Evolutionary conservation across 2,329 filamentous ascomycete species (phyloP).

Genomic region (Trichoderma sp.): DNA sequence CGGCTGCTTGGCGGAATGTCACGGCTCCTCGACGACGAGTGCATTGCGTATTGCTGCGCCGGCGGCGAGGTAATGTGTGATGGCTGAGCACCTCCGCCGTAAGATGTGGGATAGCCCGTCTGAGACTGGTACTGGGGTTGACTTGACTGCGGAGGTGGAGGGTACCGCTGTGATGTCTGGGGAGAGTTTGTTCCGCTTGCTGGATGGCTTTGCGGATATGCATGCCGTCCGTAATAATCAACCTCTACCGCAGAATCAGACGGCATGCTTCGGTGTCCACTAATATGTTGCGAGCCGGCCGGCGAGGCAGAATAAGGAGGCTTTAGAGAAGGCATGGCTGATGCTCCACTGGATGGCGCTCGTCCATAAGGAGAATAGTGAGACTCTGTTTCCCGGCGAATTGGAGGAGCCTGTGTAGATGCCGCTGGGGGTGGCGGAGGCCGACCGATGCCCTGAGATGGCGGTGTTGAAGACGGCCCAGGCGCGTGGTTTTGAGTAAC

Average conservation of each 20-base stretch:
- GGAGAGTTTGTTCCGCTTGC: constrained; percentile 43
- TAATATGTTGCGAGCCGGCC: constrained; percentile 44
- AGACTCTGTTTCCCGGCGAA: constrained; percentile 50
- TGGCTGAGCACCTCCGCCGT: constrained; percentile 36
- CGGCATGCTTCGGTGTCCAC: constrained; percentile 41
- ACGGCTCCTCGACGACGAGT: constrained; percentile 36
- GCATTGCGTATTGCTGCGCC: constrained; percentile 49
- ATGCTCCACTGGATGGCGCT: constrained; percentile 33
- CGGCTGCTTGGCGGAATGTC: constrained; percentile 31
- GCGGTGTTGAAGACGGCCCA: constrained; percentile 49
- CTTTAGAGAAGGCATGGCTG: constrained; percentile 55
- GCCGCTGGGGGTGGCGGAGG: constrained; percentile 40
- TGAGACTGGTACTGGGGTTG: constrained; percentile 44
- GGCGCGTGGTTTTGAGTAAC: constrained; percentile 37
- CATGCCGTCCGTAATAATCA: constrained; percentile 48
- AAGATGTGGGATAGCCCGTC: constrained; percentile 42
- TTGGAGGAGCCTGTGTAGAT: constrained; percentile 39
- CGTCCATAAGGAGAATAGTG: constrained; percentile 47
- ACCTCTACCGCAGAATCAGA: constrained; percentile 38
- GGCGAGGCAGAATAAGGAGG: constrained; percentile 51
- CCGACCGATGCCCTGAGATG: constrained; percentile 45
- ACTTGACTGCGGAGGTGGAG: constrained; percentile 38
- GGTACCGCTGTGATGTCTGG: constrained; percentile 47
- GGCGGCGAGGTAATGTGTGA: constrained; percentile 49
- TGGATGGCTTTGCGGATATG: constrained; percentile 35